These are phyloP conservation scores for Rhizopogon roseolus DNA, from an alignment of 768 basidiomycete genomes.

Conservation along the genomic window DNA sequence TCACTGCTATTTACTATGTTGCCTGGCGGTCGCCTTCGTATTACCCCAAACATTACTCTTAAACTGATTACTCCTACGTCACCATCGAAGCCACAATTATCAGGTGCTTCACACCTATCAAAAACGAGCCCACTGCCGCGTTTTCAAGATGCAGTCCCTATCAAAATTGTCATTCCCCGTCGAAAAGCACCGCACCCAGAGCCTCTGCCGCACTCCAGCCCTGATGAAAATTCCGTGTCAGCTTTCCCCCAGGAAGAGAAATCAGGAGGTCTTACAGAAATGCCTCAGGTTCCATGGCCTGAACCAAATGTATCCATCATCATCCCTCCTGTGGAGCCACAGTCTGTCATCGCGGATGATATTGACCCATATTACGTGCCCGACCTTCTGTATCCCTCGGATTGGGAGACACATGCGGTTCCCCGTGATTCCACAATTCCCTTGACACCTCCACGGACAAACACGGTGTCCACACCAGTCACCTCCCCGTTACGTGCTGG, in stretches of 20 bases:
- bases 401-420: neutral
- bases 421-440: neutral
- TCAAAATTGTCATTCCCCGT: neutral
- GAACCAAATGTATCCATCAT: neutral
- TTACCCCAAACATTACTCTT: conserved; percentile 5
- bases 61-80: conserved; percentile 3
- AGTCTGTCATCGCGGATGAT: neutral
- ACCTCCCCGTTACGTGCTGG: neutral
- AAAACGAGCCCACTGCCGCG: neutral
- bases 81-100: neutral
- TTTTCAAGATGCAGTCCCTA: neutral
- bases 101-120: no score
- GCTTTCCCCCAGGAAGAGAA: neutral
- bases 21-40: conserved; percentile 1
- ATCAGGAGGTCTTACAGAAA: neutral
- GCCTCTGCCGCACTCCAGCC: neutral
- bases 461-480: neutral
- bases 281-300: neutral
- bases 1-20: conserved; percentile 8
- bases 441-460: neutral
- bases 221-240: neutral
- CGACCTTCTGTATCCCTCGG: neutral
- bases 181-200: neutral
- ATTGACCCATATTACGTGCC: neutral
- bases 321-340: neutral